Percentiles rank a stretch among this genome's conserved stretches.
Conservation (phyloP, 1,284 basidiomycete species). For the Pascua guehoae region DNA sequence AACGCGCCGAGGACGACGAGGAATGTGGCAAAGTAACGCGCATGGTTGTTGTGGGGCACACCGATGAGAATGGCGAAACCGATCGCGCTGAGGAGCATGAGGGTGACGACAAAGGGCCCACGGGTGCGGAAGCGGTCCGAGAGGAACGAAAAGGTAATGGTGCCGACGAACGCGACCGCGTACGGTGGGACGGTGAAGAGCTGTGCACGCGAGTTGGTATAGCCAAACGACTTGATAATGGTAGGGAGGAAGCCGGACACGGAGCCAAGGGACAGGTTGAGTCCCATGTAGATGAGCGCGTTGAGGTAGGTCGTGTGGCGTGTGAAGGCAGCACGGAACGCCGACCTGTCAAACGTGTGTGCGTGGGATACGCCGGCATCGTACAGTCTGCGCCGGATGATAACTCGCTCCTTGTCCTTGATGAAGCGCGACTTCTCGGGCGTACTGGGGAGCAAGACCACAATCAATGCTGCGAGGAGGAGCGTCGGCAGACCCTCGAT, state of each 20-base stretch:
- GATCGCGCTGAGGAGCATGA: conserved; percentile 35
- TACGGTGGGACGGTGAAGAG: conserved; percentile 44
- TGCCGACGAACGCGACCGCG: conserved; percentile 18
- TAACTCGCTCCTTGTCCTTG: background rate
- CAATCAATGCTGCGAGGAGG: conserved; percentile 60
- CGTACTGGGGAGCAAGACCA: conserved; percentile 65
- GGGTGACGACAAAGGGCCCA: conserved; percentile 28
- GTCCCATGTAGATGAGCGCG: conserved; percentile 22
- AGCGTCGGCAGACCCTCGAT: conserved; percentile 37
- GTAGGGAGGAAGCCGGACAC: conserved; percentile 78
- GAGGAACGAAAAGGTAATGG: conserved; percentile 8
- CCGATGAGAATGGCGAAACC: conserved; percentile 41
- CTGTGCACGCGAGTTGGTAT: conserved; percentile 52
- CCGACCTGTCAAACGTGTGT: conserved; percentile 8
- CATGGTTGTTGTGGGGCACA: conserved; percentile 22
- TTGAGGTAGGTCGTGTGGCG: conserved; percentile 13
- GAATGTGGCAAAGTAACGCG: conserved; percentile 40
- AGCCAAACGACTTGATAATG: conserved; percentile 61
- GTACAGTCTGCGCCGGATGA: background rate
- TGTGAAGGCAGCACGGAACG: conserved; percentile 3
- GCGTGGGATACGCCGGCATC: conserved; percentile 5
- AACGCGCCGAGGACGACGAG: conserved; percentile 35
- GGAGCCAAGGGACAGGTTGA: conserved; percentile 42
- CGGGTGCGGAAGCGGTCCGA: conserved; percentile 23
- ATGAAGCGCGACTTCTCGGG: conserved; percentile 64